Evolutionary conservation across 345 rosid species (phyloP), one percentile per base, ranked within the genome.

Genomic region (Atalantia buxifolia): DNA sequence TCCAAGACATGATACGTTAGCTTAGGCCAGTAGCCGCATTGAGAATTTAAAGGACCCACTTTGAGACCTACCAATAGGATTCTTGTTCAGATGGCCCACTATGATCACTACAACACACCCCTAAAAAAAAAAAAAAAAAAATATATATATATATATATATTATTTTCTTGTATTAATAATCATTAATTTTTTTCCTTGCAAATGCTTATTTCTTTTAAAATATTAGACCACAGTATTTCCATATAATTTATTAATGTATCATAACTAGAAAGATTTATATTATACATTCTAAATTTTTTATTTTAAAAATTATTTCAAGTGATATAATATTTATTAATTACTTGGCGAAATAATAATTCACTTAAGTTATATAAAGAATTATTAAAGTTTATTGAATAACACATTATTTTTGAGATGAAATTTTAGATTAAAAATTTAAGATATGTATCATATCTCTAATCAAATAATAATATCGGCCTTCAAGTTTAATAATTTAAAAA

Each of bases 1-100:
- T 75, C 45, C 79, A 87, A 80, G 90, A 35, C 56, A 64, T 76
- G 81, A 66, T 71, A 4, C 69, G 82, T 69, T 72, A 8, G 69
- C 80, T 65, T 71, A 72, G 77, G 77, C 84, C 28, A 75, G 48
- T 67, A 75, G 77, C 84, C 28, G 38, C 36, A n/a, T 33, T 55
- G 68, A 62, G 19, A 30, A 27, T 27, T 2, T 21, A 10, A 5
- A 9, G 27, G 82, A 42, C 75, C 68, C 79, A 82, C 84, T 31
- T 7, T 56, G 72, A 77, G 48, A 77, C 83, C 84, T 74, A 77
- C 83, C 72, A 24, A 38, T 66, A 72, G n/a, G 53, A 63, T 75
- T 74, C 66, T 66, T 2, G 68, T 60, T 62, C 55, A 21, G 19
- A 60, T 80, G 79, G 57, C 72, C 79, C 72, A 76, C 79, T 4